These are phyloP conservation scores for Malus hybrid DNA, from an alignment of 331 rosid species.

Conservation along the genomic window DNA sequence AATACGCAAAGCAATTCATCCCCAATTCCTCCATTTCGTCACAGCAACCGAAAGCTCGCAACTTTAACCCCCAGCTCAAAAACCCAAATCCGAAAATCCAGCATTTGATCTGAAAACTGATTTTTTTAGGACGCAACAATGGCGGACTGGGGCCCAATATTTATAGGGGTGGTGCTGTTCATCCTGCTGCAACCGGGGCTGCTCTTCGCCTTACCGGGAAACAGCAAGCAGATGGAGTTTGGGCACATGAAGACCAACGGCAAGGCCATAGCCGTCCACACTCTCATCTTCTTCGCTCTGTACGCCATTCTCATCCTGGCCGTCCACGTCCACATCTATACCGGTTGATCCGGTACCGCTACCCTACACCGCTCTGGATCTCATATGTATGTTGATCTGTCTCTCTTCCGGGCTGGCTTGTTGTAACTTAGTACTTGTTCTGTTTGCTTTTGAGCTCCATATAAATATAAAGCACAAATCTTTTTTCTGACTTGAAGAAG, in stretches of 20 bases:
- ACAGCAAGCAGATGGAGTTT: constrained; percentile 61
- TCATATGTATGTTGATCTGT: not conserved
- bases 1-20: no score
- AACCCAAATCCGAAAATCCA: not conserved
- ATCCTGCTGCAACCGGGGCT: constrained; percentile 88
- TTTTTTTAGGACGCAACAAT: constrained; percentile 6
- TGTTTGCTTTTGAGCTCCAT: not conserved
- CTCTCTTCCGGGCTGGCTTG: not conserved
- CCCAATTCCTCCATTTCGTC: not conserved
- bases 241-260: constrained; percentile 94
- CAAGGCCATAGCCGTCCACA: constrained; percentile 76
- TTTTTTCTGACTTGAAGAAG: not conserved
- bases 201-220: constrained; percentile 71
- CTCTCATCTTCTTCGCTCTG: constrained; percentile 72
- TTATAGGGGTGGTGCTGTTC: constrained; percentile 81
- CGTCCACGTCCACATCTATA: constrained; percentile 70
- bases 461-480: not conserved
- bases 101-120: not conserved
- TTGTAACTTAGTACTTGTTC: not conserved
- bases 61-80: not conserved
- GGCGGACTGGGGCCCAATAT: constrained; percentile 91
- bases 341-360: constrained; percentile 35
- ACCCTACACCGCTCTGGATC: not conserved
- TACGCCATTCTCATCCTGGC: constrained; percentile 69
- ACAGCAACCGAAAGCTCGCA: not conserved